These are phyloP conservation scores for Rossbeevera mucosa DNA, from an alignment of 768 basidiomycete species.

Conservation along the genomic window DNA sequence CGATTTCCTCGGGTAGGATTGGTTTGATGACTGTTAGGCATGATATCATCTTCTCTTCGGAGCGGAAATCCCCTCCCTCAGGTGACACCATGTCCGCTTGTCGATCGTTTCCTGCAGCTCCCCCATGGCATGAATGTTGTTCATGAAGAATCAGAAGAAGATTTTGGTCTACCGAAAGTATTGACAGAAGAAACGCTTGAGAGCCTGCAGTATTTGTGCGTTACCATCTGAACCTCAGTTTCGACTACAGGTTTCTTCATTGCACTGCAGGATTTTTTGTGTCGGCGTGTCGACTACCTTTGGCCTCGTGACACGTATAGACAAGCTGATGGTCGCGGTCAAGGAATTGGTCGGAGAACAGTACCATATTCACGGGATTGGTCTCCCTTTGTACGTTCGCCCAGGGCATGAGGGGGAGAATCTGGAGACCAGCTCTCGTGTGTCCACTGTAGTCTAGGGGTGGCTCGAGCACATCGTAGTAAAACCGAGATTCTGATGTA, in stretches of 20 bases:
- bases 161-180: slow-evolving; percentile 66
- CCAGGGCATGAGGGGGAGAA: slow-evolving; percentile 14
- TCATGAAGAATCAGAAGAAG: slow-evolving; percentile 66
- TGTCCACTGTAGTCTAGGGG: not conserved
- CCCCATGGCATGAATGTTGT: slow-evolving; percentile 64
- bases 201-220: slow-evolving; percentile 76
- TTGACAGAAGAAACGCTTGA: slow-evolving; percentile 70
- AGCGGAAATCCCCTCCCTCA: slow-evolving; percentile 77
- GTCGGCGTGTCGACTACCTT: slow-evolving; percentile 70
- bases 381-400: slow-evolving; percentile 25
- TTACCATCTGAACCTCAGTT: slow-evolving; percentile 13
- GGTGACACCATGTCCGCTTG: slow-evolving; percentile 73
- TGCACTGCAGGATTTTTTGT: slow-evolving; percentile 50
- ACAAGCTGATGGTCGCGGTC: slow-evolving; percentile 72
- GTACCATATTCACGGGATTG: slow-evolving; percentile 76
- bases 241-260: not conserved
- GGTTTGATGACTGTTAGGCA: slow-evolving; percentile 38
- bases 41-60: slow-evolving; percentile 73
- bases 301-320: slow-evolving; percentile 66
- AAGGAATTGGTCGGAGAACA: slow-evolving; percentile 88
- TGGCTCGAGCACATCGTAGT: not conserved
- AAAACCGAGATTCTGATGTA: not conserved
- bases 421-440: slow-evolving; percentile 29
- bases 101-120: slow-evolving; percentile 42
- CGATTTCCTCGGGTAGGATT: not conserved